These are phyloP conservation scores for Mycosphaerella sp. DNA, from an alignment of 2,329 filamentous ascomycete genomes.

Conservation along the genomic window DNA sequence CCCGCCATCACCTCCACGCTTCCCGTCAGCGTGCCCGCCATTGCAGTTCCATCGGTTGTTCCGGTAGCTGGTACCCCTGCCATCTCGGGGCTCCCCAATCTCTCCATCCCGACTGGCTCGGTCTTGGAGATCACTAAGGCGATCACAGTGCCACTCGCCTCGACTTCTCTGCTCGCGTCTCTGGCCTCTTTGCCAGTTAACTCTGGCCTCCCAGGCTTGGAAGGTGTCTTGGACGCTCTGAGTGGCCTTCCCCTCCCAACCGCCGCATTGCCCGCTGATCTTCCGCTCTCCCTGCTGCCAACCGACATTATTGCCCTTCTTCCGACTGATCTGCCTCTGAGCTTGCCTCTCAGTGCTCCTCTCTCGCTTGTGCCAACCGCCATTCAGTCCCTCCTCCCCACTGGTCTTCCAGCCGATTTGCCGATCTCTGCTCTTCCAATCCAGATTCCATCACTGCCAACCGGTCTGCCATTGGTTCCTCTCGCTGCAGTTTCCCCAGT, in stretches of 20 bases:
- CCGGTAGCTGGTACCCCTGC: background rate
- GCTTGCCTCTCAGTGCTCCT: conserved; percentile 7
- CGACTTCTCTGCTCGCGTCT: conserved; percentile 5
- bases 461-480: conserved; percentile 6
- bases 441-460: conserved; percentile 3
- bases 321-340: conserved; percentile 7
- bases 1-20: background rate
- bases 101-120: conserved; percentile 8
- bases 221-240: background rate
- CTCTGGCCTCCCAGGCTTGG: conserved; percentile 6
- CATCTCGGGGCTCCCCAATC: background rate
- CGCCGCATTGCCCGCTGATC: background rate
- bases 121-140: conserved; percentile 1
- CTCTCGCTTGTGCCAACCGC: conserved; percentile 8
- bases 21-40: background rate
- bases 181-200: conserved; percentile 9
- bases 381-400: conserved; percentile 1
- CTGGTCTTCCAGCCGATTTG: conserved; percentile 7
- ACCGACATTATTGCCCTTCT: conserved; percentile 1
- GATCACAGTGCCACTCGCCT: conserved; percentile 8
- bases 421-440: conserved; percentile 9
- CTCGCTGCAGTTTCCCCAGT: background rate
- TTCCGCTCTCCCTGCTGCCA: conserved; percentile 6
- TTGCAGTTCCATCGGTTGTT: background rate
- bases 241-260: conserved; percentile 4